Evolutionary conservation across 2,329 filamentous ascomycete genomes (phyloP), one percentile per base, ranked within the genome.

Genomic region (Pyrenophora teres): DNA sequence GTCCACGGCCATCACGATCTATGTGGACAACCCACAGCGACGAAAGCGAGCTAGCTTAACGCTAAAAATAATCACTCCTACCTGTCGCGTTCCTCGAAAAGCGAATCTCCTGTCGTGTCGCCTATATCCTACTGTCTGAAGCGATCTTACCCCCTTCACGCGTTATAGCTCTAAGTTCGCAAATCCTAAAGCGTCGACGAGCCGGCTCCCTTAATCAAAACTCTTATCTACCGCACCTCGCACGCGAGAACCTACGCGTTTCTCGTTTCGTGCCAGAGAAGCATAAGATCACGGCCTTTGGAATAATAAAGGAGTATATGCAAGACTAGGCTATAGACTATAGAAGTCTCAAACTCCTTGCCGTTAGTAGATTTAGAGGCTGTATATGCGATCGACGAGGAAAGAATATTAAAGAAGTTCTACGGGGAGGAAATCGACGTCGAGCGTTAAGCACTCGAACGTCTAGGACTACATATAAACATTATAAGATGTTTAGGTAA

Each of bases 321-420:
- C 44, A 40, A 25, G 3, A n/a, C 23, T 6, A 23, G 36, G 13
- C 36, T 38, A 45, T 45, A 39, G 40, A 44, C 40, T 44, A 45
- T 44, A 6, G 47, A 19, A 33, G 21, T 42, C 33, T 46, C 19
- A 33, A 30, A 30, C 39, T 39, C 36, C 52, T 54, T 25, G 35
- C 41, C 9, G 46, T 40, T 18, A 46, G 52, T 32, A 21, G 35
- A 46, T n/a, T 54, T 46, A 33, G 47, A 36, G 32, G 37, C 46
- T 18, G 40, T 54, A 15, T 54, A 51, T 47, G 52, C 19, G 31
- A 50, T 51, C 18, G 52, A 54, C 41, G 37, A 50, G 21, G 25
- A 46, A 42, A 54, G 35, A 40, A 41, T 54, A n/a, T 37, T 54
- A 23, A 54, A 54, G 40, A 40, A 54, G 30, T 54, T 16, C 31